Evolutionary conservation across 108 stramenopile genomes (phyloP).

Genomic region (Schizochytrium sp.): DNA sequence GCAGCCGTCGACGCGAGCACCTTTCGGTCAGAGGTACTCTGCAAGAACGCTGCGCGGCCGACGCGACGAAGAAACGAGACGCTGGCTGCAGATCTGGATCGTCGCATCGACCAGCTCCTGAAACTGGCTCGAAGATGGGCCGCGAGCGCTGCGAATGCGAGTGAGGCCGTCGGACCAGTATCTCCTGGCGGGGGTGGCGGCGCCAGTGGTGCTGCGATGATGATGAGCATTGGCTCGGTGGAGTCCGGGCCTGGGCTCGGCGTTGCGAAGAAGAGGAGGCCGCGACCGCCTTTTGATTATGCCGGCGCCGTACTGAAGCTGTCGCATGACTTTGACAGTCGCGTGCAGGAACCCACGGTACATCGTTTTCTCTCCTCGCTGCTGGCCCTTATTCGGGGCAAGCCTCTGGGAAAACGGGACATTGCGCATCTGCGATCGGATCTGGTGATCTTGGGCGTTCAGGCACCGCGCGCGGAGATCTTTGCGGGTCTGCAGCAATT

Average conservation of each 20-base stretch:
- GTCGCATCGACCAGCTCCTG: background rate
- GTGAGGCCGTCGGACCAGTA: too few species aligned
- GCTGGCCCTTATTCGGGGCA: background rate
- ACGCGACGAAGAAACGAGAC: background rate
- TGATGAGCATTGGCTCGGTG: background rate
- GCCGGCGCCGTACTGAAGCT: background rate
- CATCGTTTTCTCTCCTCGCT: background rate
- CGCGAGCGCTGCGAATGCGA: too few species aligned
- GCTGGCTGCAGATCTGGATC: background rate
- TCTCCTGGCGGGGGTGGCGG: too few species aligned
- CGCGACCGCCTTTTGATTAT: background rate
- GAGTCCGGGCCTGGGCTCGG: background rate
- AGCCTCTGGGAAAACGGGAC: background rate
- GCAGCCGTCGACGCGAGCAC: too few species aligned
- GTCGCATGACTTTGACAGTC: background rate
- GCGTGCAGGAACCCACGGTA: background rate
- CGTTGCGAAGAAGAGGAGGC: background rate
- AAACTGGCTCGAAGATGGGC: background rate
- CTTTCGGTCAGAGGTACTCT: background rate
- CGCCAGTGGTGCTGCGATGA: too few species aligned
- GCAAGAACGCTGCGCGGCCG: background rate
- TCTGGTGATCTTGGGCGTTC: background rate
- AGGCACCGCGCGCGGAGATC: background rate
- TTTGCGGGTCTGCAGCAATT: background rate
- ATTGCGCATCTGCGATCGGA: background rate